A percentile compares a stretch with the other conserved stretches of the same genome.
phyloP scores from a whole-genome alignment of 2,329 filamentous ascomycete species.

The Incumbomyces delicatus region DNA sequence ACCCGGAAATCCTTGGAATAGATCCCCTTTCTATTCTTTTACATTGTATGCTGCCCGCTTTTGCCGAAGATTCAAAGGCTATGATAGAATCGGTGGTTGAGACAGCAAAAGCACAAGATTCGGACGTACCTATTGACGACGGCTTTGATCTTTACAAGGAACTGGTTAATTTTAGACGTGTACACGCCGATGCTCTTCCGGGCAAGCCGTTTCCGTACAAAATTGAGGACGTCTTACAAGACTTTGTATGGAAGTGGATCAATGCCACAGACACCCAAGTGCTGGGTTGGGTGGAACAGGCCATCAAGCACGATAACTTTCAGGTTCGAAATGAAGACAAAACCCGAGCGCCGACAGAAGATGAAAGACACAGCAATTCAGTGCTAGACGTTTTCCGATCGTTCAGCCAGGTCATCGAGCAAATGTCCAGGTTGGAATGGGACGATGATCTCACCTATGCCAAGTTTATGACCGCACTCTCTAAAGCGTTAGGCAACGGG shows the following conservation, averaged over 20 bases:
- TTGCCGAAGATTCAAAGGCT: slow-evolving; percentile 79
- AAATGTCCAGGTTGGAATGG: slow-evolving; percentile 80
- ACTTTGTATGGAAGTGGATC: slow-evolving; percentile 96
- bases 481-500: slow-evolving; percentile 72
- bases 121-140: slow-evolving; percentile 78
- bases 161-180: slow-evolving; percentile 70
- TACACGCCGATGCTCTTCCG: slow-evolving; percentile 67
- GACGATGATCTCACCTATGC: slow-evolving; percentile 88
- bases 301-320: slow-evolving; percentile 84
- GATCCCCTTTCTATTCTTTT: slow-evolving; percentile 63
- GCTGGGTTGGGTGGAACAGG: slow-evolving; percentile 74
- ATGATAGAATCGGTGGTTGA: slow-evolving; percentile 74
- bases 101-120: slow-evolving; percentile 55
- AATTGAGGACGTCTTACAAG: slow-evolving; percentile 73
- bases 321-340: slow-evolving; percentile 58
- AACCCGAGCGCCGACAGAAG: slow-evolving; percentile 58
- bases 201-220: slow-evolving; percentile 71
- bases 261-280: slow-evolving; percentile 68
- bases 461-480: slow-evolving; percentile 90
- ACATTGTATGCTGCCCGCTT: slow-evolving; percentile 75
- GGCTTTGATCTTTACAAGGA: slow-evolving; percentile 91
- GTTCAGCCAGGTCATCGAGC: slow-evolving; percentile 84
- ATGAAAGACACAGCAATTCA: slow-evolving; percentile 84
- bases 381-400: slow-evolving; percentile 88
- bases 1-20: slow-evolving; percentile 74